Percentiles rank a stretch among this genome's conserved stretches.
phyloP scores from a whole-genome alignment of 108 stramenopile genomes.

The Fragilariopsis cylindrus region DNA sequence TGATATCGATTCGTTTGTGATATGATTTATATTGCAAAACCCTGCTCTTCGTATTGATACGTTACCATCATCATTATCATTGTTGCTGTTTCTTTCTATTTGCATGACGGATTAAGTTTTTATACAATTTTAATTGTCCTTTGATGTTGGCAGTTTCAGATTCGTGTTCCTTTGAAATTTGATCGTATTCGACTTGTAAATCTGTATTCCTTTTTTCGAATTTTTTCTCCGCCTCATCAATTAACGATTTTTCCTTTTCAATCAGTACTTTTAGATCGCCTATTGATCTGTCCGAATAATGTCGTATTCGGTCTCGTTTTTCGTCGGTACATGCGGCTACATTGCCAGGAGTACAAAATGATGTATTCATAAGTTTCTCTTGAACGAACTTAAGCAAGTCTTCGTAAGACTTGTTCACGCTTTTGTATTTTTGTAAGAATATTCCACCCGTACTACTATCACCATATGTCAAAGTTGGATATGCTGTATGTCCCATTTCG shows the following conservation, averaged over 20 bases:
- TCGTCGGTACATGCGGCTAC: constrained; percentile 56
- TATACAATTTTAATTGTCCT: constrained; percentile 15
- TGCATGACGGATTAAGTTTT: background rate
- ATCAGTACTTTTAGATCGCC: constrained; percentile 36
- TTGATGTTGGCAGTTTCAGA: constrained; percentile 17
- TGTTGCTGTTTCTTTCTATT: background rate
- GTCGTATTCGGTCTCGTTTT: constrained; percentile 31
- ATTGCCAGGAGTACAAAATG: constrained; percentile 48
- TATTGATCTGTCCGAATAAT: constrained; percentile 40
- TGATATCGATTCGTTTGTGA: no score
- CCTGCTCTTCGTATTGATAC: no score
- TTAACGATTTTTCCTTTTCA: constrained; percentile 42
- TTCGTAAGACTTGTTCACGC: constrained; percentile 40
- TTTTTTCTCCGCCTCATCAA: constrained; percentile 44
- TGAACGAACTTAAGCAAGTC: constrained; percentile 49
- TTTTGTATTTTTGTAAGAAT: constrained; percentile 55
- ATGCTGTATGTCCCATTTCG: constrained; percentile 45
- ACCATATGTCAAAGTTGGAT: constrained; percentile 63
- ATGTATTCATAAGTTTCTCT: constrained; percentile 31
- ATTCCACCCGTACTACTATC: constrained; percentile 46
- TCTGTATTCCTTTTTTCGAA: constrained; percentile 52
- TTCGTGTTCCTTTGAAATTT: constrained; percentile 10
- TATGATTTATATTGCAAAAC: no score
- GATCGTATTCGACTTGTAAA: constrained; percentile 52
- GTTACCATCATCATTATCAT: no score